Evolutionary conservation across 176 grass and related monocot genomes (phyloP), one percentile per base, ranked within the genome.

Genomic region (Rhynchospora tenuis): DNA sequence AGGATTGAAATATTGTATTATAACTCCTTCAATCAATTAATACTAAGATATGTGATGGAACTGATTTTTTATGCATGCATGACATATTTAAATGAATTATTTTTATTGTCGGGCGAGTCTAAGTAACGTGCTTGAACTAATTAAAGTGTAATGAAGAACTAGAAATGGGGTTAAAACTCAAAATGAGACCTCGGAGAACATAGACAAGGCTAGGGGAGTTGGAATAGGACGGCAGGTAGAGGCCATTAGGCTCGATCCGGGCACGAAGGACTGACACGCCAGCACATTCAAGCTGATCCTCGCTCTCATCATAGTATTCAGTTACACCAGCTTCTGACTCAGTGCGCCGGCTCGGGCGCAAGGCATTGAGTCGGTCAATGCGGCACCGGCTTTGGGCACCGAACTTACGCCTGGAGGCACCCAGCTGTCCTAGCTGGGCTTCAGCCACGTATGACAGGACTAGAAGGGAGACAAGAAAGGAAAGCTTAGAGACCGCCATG

Each of bases 191-290:
- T 79, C 79, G 74, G 72, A 84, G 10, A 65, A 90, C 55, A 83
- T 90, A 90, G 51, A 86, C 28, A 59, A 90, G 80, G 71, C 61
- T 79, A 6, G 88, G 84, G 63, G 88, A 82, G 50, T 81, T 90
- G 54, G 73, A 86, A 63, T 86, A 86, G 54, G 80, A 79, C 0
- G 88, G 88, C 51, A 90, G 62, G 52, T 86, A 55, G 80, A 90
- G 80, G 61, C 88, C 88, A 7, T 83, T 68, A 14, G 63, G 71
- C 14, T 90, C 59, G 80, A 90, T 86, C 22, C 76, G 64, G n/a
- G 63, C 9, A 54, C 81, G 80, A 31, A 78, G 48, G 13, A 82
- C 88, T 6, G 84, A 64, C 31, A 90, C 73, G 13, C 88, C 88
- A 15, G 84, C 88, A 31, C 88, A 90, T 11, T 86, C 31, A 31